Base-by-base conservation (phyloP, 2,329 filamentous ascomycete genomes). In the Dactylonectria macrodidyma region DNA sequence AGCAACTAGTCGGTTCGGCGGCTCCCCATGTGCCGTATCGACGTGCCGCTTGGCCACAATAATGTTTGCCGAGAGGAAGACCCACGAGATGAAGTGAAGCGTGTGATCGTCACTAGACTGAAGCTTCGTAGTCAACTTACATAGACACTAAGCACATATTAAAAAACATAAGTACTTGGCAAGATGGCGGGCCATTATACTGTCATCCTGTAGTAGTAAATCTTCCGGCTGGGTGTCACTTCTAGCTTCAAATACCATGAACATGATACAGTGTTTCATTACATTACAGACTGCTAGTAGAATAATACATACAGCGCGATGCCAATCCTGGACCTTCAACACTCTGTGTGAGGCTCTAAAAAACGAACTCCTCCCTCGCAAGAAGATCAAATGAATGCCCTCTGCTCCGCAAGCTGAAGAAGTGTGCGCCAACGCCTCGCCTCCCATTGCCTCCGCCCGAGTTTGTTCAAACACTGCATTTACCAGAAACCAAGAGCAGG, bases 361-460 rank as follows among this genome's bases (percentile, higher is more conserved):
- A 46, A 56, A 41, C 51, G 22, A 62, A 62, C 51, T 33, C 33
- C 33, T 51, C 47, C 7, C 52, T 36, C 19, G 50, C 14, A 50
- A 47, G 24, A 61, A 55, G 46, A 12, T 30, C 30, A 50, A 50
- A 34, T 38, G 9, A 38, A 30, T 34, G 34, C 22, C 34, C 26
- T 7, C 3, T n/a, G 6, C 52, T 30, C 22, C n/a, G 12, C 22
- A 51, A 24, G 22, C 34, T 59, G 2, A 24, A 59, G 55, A 58
- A 38, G 12, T 26, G 38, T 59, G 38, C 47, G 55, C 47, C 55
- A 38, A 26, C 34, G 60, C 60, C 60, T 63, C n/a, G 33, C 36
- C 36, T 36, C 11, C 19, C n/a, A 8, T 54, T 22, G 26, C n/a
- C 14, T 41, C 24, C 41, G 4, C 30, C 46, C 19, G 41, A 24